A percentile compares a stretch with the other conserved stretches of the same genome.
phyloP scores from a whole-genome alignment of 805 yeast species.

The Hanseniaspora guilliermondii region DNA sequence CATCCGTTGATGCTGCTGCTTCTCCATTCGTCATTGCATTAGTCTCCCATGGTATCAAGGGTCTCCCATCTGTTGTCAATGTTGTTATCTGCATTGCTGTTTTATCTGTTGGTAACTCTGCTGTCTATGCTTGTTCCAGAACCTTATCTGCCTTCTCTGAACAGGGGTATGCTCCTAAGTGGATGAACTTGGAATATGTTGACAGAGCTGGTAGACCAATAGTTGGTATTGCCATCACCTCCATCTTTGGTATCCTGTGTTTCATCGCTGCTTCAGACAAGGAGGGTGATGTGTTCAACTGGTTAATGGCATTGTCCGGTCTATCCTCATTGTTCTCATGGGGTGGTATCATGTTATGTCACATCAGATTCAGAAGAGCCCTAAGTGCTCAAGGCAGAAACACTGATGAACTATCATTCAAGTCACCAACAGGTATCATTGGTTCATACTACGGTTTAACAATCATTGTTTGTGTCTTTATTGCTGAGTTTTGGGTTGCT shows the following conservation, averaged over 20 bases:
- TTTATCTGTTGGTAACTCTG: slow-evolving; percentile 59
- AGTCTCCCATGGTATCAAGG: slow-evolving; percentile 48
- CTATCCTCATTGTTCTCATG: slow-evolving; percentile 52
- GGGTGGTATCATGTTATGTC: slow-evolving; percentile 48
- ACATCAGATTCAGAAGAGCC: slow-evolving; percentile 54
- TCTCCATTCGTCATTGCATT: slow-evolving; percentile 74
- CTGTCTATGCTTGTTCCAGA: slow-evolving; percentile 59
- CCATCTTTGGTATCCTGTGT: slow-evolving; percentile 44
- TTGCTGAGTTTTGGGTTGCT: slow-evolving; percentile 76
- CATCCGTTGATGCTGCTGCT: slow-evolving; percentile 49
- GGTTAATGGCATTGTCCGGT: slow-evolving; percentile 55
- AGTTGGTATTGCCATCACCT: slow-evolving; percentile 40
- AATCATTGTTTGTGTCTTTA: slow-evolving; percentile 47
- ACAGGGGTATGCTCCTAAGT: slow-evolving; percentile 47
- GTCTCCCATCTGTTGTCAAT: slow-evolving; percentile 53
- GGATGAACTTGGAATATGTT: slow-evolving; percentile 42
- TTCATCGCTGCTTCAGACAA: slow-evolving; percentile 44
- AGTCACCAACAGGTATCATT: slow-evolving; percentile 51
- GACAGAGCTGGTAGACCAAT: slow-evolving; percentile 61
- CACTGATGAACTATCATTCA: slow-evolving; percentile 53
- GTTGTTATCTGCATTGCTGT: slow-evolving; percentile 57
- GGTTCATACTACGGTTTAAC: slow-evolving; percentile 55
- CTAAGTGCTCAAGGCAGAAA: slow-evolving; percentile 53
- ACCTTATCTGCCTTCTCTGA: slow-evolving; percentile 51
- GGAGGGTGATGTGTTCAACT: slow-evolving; percentile 45